Evolutionary conservation across 75 land plant genomes (phyloP).

Genomic region (Pinus tabuliformis): DNA sequence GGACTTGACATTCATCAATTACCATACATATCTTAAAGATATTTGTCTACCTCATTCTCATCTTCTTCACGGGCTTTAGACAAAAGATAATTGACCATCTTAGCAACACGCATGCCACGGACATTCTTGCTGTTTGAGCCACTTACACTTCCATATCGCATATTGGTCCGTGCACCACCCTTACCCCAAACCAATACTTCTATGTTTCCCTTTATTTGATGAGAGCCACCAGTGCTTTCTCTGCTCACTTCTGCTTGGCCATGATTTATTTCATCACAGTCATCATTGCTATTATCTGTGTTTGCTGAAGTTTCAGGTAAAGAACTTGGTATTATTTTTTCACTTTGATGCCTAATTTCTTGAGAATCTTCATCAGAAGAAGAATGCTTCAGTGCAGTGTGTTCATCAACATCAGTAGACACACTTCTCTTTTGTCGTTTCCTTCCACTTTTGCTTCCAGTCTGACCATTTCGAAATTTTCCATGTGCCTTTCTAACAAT

Average conservation of each 20-base stretch:
- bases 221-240: constrained; percentile 26
- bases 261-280: constrained; percentile 21
- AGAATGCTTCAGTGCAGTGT: constrained; percentile 39
- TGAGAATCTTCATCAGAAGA: constrained; percentile 47
- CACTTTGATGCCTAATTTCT: constrained; percentile 27
- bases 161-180: constrained; percentile 71
- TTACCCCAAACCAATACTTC: constrained; percentile 76
- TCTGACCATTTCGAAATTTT: constrained; percentile 27
- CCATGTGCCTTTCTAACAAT: constrained; percentile 48
- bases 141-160: constrained; percentile 53
- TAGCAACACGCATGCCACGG: constrained; percentile 42
- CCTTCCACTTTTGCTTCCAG: constrained; percentile 27
- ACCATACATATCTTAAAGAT: background rate
- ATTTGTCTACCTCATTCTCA: constrained; percentile 44
- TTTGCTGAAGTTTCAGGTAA: constrained; percentile 9
- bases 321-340: constrained; percentile 29
- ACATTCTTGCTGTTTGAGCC: constrained; percentile 44
- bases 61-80: constrained; percentile 36
- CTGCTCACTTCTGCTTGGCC: constrained; percentile 24
- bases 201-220: constrained; percentile 27
- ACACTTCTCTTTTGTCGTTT: constrained; percentile 28
- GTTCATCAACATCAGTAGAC: constrained; percentile 45
- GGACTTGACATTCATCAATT: background rate
- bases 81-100: constrained; percentile 54
- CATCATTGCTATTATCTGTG: constrained; percentile 32